Base-by-base conservation (phyloP, 257 asterid genomes). In the Scutellaria baicalensis region DNA sequence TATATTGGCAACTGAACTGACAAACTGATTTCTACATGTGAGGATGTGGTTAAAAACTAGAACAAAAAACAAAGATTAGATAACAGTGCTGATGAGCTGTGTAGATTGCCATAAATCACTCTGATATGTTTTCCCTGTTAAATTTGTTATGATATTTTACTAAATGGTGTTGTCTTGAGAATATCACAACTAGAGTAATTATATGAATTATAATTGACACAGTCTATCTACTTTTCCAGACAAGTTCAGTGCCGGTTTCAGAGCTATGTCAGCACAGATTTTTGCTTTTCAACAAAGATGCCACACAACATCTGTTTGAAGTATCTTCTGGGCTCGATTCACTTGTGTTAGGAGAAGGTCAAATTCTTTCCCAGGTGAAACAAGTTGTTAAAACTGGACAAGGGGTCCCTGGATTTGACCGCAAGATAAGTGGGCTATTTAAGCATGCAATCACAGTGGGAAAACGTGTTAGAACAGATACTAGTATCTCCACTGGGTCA, bases 281-380 rank as follows among this genome's bases (percentile, higher is more conserved):
- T 75, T 67, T 90, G 72, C 93, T 90, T 8, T 79, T 70, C 75
- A 86, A 88, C 65, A 71, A 83, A 76, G 97, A 93, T 64, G 97
- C 94, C 49, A 76, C 97, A 0, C 78, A 63, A 1, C 98, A 93
- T 75, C 81, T 93, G 50, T 93, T 93, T 71, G 94, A 90, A 80
- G 97, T 93, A 54, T 80, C 98, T 42, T 82, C 97, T 33, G 98
- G 98, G 14, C 94, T 93, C 5, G 97, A 93, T 79, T 93, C 98
- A 54, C 87, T 93, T 8, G 96, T 93, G 61, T 69, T 93, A 64
- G 98, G 98, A 67, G 98, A 93, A 81, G 98, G 98, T 11, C 98
- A 93, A 77, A 93, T 93, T 67, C 89, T 93, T 57, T 84, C 98
- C 31, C 98, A 93, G 80, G 98, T 93, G 12, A 93, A 88, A 69